Conservation (phyloP, 495 filamentous ascomycete genomes). For the Copromyces sp. region DNA sequence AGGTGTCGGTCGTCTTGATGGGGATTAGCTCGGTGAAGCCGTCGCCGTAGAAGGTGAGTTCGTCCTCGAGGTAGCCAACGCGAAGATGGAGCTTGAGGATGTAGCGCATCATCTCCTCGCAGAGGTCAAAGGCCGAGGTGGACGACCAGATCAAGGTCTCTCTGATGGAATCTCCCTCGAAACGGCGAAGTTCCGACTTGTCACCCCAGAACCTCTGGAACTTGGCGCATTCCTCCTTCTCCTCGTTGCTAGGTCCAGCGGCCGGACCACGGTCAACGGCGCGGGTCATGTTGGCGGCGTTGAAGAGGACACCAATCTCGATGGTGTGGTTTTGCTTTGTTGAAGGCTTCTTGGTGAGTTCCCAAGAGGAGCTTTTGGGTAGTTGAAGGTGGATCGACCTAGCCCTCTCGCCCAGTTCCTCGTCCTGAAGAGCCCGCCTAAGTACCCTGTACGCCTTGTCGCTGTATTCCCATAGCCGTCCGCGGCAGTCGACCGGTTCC, state of each 20-base stretch:
- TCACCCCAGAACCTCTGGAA: constrained; percentile 73
- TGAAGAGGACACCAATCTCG: constrained; percentile 57
- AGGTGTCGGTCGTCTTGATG: constrained; percentile 29
- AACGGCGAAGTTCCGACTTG: constrained; percentile 62
- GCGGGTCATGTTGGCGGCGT: constrained; percentile 58
- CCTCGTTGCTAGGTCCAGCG: constrained; percentile 46
- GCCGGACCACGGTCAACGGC: constrained; percentile 77
- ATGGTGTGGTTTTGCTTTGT: constrained; percentile 25
- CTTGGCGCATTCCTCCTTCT: constrained; percentile 54
- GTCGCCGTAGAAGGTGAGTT: constrained; percentile 51
- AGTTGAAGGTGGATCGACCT: constrained; percentile 49
- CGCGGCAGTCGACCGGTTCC: constrained; percentile 20
- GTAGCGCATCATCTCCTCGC: constrained; percentile 70
- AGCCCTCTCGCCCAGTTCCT: constrained; percentile 51
- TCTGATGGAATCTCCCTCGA: constrained; percentile 61
- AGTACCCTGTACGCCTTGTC: constrained; percentile 52
- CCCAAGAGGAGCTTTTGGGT: constrained; percentile 32
- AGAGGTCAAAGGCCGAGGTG: constrained; percentile 46
- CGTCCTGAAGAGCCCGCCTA: constrained; percentile 45
- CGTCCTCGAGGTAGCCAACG: constrained; percentile 30
- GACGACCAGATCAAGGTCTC: constrained; percentile 78
- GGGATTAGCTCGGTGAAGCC: constrained; percentile 48
- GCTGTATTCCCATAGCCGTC: constrained; percentile 25
- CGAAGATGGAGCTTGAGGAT: constrained; percentile 55
- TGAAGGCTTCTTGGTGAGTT: constrained; percentile 18